phyloP scores from a whole-genome alignment of 2,329 filamentous ascomycete genomes.

The Fusarium torreyae region DNA sequence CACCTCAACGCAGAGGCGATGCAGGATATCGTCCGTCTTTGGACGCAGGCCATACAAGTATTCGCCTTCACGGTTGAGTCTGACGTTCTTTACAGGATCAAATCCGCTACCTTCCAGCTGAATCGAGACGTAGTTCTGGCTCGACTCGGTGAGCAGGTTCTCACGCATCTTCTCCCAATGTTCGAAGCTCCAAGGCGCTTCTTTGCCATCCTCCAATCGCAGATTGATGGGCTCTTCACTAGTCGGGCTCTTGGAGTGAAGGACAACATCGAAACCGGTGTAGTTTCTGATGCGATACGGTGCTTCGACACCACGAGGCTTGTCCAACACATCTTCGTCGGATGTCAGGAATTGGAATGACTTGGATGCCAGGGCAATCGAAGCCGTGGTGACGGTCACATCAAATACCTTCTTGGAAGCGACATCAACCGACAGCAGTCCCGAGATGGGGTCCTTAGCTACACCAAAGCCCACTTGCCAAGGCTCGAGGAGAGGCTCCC shows the following conservation, averaged over 20 bases:
- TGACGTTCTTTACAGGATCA: conserved; percentile 88
- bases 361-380: conserved; percentile 93
- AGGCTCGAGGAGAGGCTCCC: conserved; percentile 96
- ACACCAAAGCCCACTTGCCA: conserved; percentile 96
- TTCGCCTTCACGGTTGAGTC: conserved; percentile 95
- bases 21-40: conserved; percentile 85
- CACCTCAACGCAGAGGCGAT: conserved; percentile 93
- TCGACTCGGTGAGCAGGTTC: conserved; percentile 87
- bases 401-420: conserved; percentile 93
- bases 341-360: conserved; percentile 92
- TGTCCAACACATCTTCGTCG: conserved; percentile 88
- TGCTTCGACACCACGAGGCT: conserved; percentile 90
- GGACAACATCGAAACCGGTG: conserved; percentile 89
- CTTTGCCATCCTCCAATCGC: conserved; percentile 88
- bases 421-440: conserved; percentile 85
- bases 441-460: conserved; percentile 81
- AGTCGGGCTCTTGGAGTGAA: conserved; percentile 81
- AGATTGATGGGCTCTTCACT: conserved; percentile 79
- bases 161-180: conserved; percentile 97
- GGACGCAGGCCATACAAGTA: conserved; percentile 90
- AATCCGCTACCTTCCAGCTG: conserved; percentile 95
- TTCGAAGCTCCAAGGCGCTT: conserved; percentile 96
- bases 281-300: conserved; percentile 96
- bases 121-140: conserved; percentile 83
- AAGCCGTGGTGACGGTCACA: conserved; percentile 91